phyloP scores from a whole-genome alignment of 768 basidiomycete genomes.

The Tricholoma furcatifolium region DNA sequence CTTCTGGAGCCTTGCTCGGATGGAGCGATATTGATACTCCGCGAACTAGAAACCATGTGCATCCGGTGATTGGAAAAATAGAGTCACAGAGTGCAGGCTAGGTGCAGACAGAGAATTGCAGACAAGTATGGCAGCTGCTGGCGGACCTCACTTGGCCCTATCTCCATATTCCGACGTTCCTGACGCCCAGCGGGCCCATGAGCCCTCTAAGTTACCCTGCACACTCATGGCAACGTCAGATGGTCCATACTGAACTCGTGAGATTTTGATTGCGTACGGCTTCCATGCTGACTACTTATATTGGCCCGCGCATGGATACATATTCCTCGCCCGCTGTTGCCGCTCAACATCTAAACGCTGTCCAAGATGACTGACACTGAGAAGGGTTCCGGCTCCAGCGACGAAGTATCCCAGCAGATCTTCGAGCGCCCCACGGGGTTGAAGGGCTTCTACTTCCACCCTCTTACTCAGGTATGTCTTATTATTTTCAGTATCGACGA shows the following conservation, averaged over 20 bases:
- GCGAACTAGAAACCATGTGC: slow-evolving; percentile 10
- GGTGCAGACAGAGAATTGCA: not conserved
- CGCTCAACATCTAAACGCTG: slow-evolving; percentile 6
- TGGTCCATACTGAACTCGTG: slow-evolving; percentile 15
- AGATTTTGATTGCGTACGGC: slow-evolving; percentile 15
- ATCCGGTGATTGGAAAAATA: slow-evolving; percentile 1
- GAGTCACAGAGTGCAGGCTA: not conserved
- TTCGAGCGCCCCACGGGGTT: slow-evolving; percentile 22
- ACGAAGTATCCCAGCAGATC: slow-evolving; percentile 16
- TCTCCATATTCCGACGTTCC: slow-evolving; percentile 10
- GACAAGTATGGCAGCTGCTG: not conserved
- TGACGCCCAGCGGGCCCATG: slow-evolving; percentile 8
- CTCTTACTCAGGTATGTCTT: slow-evolving; percentile 20
- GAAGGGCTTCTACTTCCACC: slow-evolving; percentile 22
- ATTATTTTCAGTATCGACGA: not conserved
- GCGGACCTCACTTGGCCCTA: slow-evolving; percentile 2
- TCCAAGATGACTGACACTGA: slow-evolving; percentile 19
- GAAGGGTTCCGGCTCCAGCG: slow-evolving; percentile 15
- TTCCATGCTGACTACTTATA: slow-evolving; percentile 20
- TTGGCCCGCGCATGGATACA: slow-evolving; percentile 2
- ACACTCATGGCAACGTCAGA: slow-evolving; percentile 13
- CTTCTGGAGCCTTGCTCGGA: not conserved
- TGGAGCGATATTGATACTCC: slow-evolving; percentile 3
- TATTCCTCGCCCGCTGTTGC: slow-evolving; percentile 11
- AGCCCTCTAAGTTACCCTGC: not conserved